Percentiles rank a stretch among this genome's conserved stretches.
phyloP scores from a whole-genome alignment of 805 yeast genomes.

The Ogataea salicorniae region DNA sequence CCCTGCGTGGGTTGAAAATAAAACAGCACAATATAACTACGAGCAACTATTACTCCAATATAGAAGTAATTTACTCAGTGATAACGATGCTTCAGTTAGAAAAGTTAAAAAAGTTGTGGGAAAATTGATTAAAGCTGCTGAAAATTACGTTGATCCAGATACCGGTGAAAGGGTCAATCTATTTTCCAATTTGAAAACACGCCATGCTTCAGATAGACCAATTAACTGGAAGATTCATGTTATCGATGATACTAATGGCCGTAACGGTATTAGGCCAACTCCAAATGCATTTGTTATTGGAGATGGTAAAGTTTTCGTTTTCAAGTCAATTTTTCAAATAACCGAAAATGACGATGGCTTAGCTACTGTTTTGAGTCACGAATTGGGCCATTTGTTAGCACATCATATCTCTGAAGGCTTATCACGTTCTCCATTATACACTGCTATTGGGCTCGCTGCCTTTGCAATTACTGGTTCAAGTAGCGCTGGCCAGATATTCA shows the following conservation, averaged over 20 bases:
- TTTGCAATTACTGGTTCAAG: conserved; percentile 47
- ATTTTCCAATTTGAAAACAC: conserved; percentile 20
- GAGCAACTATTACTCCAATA: conserved; percentile 53
- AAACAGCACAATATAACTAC: conserved; percentile 62
- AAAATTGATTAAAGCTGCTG: conserved; percentile 56
- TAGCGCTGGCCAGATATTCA: conserved; percentile 37
- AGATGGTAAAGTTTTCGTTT: conserved; percentile 92
- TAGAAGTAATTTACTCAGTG: conserved; percentile 51
- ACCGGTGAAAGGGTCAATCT: conserved; percentile 26
- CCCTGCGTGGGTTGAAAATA: conserved; percentile 57
- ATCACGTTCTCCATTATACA: conserved; percentile 67
- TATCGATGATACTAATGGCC: conserved; percentile 49
- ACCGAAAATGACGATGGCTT: conserved; percentile 82
- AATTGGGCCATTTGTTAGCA: conserved; percentile 89
- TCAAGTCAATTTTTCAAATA: conserved; percentile 69
- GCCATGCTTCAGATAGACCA: conserved; percentile 19
- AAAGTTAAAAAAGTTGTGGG: conserved; percentile 60
- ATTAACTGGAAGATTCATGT: conserved; percentile 78
- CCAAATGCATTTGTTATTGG: conserved; percentile 97
- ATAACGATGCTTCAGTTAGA: conserved; percentile 50
- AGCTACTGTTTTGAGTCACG: conserved; percentile 94
- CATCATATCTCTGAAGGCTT: conserved; percentile 84
- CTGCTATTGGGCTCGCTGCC: conserved; percentile 54
- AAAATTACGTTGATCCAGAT: conserved; percentile 32
- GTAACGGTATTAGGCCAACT: conserved; percentile 51